Evolutionary conservation across 2,329 filamentous ascomycete species (phyloP), one percentile per base, ranked within the genome.

Genomic region (Exophiala calicioides): DNA sequence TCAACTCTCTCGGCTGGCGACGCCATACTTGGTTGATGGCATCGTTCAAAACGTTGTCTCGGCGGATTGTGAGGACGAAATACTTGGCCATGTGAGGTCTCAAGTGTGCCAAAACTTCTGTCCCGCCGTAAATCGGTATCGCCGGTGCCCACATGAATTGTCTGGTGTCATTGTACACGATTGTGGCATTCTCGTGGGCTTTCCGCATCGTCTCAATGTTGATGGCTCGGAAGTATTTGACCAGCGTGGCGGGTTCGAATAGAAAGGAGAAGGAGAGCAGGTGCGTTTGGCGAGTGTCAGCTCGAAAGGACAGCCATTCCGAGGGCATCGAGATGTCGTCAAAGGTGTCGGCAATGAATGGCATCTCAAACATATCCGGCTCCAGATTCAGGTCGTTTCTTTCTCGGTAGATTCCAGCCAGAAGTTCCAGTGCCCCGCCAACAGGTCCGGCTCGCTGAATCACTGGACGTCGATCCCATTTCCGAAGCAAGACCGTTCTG

Each of bases 21-120:
- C 88, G 82, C 88, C 91, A 96, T 2, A 98, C 74, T 62, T 96
- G 89, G 64, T 96, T 84, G 52, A 96, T 85, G 0, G 86, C 79
- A 72, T 95, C 82, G 46, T 78, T 66, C 16, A 94, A 70, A 16
- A 90, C 74, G 60, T 84, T 73, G 31, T 85, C 69, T 55, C 88
- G 73, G 47, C 86, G 70, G 52, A 91, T 78, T 47, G 85, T 74
- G 38, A 91, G 70, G 39, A 91, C 75, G 36, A 91, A 69, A 53
- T 86, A 91, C 41, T 80, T 85, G 1, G 82, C 79, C 38, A 84
- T 83, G 1, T 85, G 82, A 5, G 79, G 81, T 52, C 78, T 79
- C 45, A 91, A 66, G 27, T 82, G 73, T 23, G 84, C 77, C 42
- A 82, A 73, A 12, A 90, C 67, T 3, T 82, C 77, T 29, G 76